Evolutionary conservation across 1,284 basidiomycete species (phyloP).

Genomic region (Malassezia arunalokei): DNA sequence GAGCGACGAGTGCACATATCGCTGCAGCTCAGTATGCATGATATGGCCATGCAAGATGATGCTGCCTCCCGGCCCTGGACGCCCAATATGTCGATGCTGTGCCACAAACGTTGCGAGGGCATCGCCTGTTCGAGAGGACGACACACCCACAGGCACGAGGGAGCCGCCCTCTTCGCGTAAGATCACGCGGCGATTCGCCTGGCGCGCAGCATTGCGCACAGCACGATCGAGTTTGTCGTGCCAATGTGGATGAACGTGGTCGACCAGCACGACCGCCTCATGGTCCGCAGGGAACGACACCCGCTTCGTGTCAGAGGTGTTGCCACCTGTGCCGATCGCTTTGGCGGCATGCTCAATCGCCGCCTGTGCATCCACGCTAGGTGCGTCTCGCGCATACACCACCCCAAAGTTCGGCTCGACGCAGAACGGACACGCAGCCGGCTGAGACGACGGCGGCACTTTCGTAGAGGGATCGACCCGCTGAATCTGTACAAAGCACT

Average conservation of each 20-base stretch:
- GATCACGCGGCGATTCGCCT: constrained; percentile 82
- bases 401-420: constrained; percentile 93
- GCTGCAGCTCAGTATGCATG: not conserved
- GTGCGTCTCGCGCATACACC: constrained; percentile 55
- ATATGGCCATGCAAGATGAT: constrained; percentile 27
- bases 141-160: constrained; percentile 89
- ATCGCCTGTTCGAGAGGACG: constrained; percentile 50
- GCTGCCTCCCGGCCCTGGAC: constrained; percentile 37
- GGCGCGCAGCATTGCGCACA: constrained; percentile 28
- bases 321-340: constrained; percentile 26
- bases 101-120: constrained; percentile 29
- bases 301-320: constrained; percentile 8
- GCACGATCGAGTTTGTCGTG: constrained; percentile 31
- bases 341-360: constrained; percentile 22
- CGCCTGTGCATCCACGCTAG: constrained; percentile 1
- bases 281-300: constrained; percentile 20
- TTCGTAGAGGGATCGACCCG: constrained; percentile 61
- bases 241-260: constrained; percentile 43
- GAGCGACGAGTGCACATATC: constrained; percentile 8
- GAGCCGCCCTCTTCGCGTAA: constrained; percentile 97
- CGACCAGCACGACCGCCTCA: constrained; percentile 24
- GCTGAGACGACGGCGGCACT: constrained; percentile 33
- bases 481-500: constrained; percentile 99
- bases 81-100: constrained; percentile 13
- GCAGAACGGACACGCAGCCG: constrained; percentile 85